Base-by-base conservation (phyloP, 495 filamentous ascomycete genomes). In the Aspergillus avenaceus region DNA sequence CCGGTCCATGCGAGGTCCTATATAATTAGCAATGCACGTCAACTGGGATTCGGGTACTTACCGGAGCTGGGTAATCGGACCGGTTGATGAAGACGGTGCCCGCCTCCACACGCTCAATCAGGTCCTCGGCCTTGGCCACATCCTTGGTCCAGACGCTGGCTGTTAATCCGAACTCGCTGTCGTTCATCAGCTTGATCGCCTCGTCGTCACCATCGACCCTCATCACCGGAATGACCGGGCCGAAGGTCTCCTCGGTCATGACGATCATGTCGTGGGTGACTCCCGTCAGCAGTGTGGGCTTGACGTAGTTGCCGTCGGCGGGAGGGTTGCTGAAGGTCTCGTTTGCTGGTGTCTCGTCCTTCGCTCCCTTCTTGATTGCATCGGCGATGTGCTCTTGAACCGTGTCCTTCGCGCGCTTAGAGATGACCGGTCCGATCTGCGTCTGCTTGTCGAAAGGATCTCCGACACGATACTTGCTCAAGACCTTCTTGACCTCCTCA, bases 81-180 rank as follows among this genome's bases (percentile, higher is more conserved):
- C 91, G 81, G 62, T 97, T 97, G 58, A 97, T 86, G 68, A 95
- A 96, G 14, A 96, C 90, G 9, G 92, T 96, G 9, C 91, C 91
- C n/a, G 91, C 92, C 56, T 96, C 91, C 24, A 97, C 80, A 27
- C 77, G 72, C 29, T 95, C 85, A 8, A 83, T 79, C 16, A 97
- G 70, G 59, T 84, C 74, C 54, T 89, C 82, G 12, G 85, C 92
- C 55, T 76, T 82, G 9, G 66, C 77, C 2, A 83, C 75, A 58
- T 96, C 88, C 60, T 91, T 93, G n/a, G 89, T 95, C 90, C 91
- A 96, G 32, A 97, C 87, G 59, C 89, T 92, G 19, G 90, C 92
- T 1, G 91, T 95, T 34, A 97, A 75, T 7, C 92, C 92, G 62
- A 92, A 93, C 45, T 93, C 80, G 66, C 86, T 91, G 52, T 95